These are phyloP conservation scores for Beauveria varroae DNA, from an alignment of 2,329 filamentous ascomycete genomes.

Conservation along the genomic window DNA sequence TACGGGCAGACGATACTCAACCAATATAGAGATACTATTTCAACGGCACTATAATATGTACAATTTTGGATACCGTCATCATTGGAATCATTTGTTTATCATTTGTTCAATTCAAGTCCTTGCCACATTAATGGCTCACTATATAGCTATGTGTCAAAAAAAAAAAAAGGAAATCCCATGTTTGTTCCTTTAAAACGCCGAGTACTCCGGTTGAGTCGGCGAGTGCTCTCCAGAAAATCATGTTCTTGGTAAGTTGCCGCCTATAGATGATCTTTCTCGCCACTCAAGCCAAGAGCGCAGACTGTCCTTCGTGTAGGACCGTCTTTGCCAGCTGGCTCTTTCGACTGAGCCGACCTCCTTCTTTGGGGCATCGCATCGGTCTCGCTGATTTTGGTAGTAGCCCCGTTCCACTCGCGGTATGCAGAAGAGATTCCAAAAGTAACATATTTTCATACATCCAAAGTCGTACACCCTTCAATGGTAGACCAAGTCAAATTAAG, in stretches of 20 bases:
- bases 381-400: neutral
- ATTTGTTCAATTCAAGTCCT: slow-evolving; percentile 1
- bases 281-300: neutral
- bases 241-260: neutral
- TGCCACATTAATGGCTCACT: slow-evolving; percentile 14
- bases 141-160: slow-evolving; percentile 16
- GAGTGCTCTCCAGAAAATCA: neutral
- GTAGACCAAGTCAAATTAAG: slow-evolving; percentile 9
- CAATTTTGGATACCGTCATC: neutral
- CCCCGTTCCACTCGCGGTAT: neutral
- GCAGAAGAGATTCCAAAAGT: slow-evolving; percentile 8
- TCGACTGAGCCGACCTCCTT: neutral
- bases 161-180: neutral
- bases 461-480: slow-evolving; percentile 12
- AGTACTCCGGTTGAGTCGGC: neutral
- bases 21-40: neutral
- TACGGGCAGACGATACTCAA: slow-evolving; percentile 17
- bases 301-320: neutral
- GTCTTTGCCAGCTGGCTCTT: neutral
- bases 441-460: slow-evolving; percentile 12
- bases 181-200: slow-evolving; percentile 5
- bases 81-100: neutral
- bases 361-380: neutral
- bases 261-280: neutral
- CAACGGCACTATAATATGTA: neutral